Conservation (phyloP, 2,329 filamentous ascomycete genomes). For the Magnaporthiopsis poae region DNA sequence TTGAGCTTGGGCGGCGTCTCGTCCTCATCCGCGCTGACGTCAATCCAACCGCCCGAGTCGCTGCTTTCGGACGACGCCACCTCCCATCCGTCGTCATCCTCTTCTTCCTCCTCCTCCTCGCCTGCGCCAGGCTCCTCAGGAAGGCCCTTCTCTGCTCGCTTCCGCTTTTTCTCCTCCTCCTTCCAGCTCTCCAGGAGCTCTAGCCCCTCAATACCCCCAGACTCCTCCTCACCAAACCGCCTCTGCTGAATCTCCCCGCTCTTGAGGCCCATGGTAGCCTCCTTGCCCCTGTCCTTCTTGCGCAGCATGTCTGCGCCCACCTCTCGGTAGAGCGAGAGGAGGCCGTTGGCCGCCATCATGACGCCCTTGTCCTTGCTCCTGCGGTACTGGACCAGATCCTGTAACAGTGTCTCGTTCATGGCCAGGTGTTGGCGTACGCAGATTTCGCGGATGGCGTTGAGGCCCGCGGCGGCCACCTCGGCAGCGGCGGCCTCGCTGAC, state of each 20-base stretch:
- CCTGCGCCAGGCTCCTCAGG: constrained; percentile 50
- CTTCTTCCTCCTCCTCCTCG: constrained; percentile 46
- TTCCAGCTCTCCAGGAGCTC: constrained; percentile 91
- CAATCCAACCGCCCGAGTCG: constrained; percentile 84
- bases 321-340: constrained; percentile 83
- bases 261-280: constrained; percentile 70
- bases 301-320: constrained; percentile 80
- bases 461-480: constrained; percentile 81
- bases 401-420: constrained; percentile 89
- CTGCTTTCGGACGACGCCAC: constrained; percentile 49
- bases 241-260: constrained; percentile 65
- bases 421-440: constrained; percentile 88
- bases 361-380: constrained; percentile 98
- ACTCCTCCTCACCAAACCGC: constrained; percentile 72
- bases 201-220: constrained; percentile 78
- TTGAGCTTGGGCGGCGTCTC: constrained; percentile 57
- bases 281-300: constrained; percentile 84
- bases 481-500: constrained; percentile 87
- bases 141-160: constrained; percentile 58
- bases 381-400: constrained; percentile 89
- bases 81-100: constrained; percentile 55
- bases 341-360: constrained; percentile 95
- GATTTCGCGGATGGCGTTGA: constrained; percentile 91
- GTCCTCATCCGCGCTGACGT: constrained; percentile 77
- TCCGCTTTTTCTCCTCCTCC: constrained; percentile 72